A percentile compares a stretch with the other conserved stretches of the same genome.
phyloP scores from a whole-genome alignment of 305 asterid genomes.

The Ilex paraguariensis region DNA sequence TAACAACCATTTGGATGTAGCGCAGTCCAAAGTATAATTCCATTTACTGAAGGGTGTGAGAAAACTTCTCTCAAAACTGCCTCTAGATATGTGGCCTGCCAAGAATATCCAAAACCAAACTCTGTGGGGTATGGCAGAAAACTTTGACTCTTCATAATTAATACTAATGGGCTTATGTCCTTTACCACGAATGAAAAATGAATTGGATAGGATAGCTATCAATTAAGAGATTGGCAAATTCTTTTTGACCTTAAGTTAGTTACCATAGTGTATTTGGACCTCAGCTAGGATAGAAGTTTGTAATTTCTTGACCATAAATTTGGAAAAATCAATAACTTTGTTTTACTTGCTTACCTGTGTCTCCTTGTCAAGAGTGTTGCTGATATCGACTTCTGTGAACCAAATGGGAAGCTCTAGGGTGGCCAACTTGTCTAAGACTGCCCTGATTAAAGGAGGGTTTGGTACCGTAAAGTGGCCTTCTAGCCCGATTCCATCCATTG shows the following conservation, averaged over 20 bases:
- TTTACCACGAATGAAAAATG: not conserved
- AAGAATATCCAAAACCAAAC: no score
- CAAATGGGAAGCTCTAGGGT: conserved; percentile 38
- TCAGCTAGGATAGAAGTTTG: not conserved
- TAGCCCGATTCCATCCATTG: conserved; percentile 40
- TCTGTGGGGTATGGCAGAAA: not conserved
- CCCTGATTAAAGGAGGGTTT: conserved; percentile 34
- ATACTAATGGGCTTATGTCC: not conserved
- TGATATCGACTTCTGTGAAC: conserved; percentile 43
- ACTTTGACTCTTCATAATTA: not conserved
- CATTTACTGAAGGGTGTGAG: conserved; percentile 39
- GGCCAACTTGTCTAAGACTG: conserved; percentile 33
- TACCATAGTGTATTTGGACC: not conserved
- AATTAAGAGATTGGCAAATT: no score
- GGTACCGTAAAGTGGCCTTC: conserved; percentile 37
- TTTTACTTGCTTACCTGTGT: not conserved
- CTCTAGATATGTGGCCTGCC: conserved; percentile 35
- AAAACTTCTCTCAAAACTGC: conserved; percentile 37
- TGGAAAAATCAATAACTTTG: not conserved
- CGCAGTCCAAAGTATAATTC: conserved; percentile 48
- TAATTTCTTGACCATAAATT: not conserved
- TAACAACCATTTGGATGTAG: conserved; percentile 31
- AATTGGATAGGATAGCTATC: not conserved
- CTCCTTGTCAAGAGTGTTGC: not conserved
- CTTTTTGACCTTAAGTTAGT: no score